Percentiles rank a stretch among this genome's conserved stretches.
These are phyloP conservation scores for Candida golubevii DNA, from an alignment of 805 yeast genomes.

Conservation along the genomic window DNA sequence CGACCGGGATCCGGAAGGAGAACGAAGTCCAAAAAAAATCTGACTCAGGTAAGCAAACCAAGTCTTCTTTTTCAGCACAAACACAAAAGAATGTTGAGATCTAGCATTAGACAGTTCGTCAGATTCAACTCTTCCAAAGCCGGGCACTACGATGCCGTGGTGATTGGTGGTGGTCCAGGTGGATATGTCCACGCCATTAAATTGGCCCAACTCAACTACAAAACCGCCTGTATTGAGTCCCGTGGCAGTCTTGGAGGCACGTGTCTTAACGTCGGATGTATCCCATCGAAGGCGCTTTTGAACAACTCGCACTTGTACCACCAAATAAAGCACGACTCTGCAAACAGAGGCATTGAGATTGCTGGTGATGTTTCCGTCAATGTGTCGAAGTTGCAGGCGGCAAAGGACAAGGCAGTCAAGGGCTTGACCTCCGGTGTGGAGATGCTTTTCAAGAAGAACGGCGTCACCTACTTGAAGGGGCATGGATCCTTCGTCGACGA, in stretches of 20 bases:
- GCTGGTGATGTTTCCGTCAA: constrained; percentile 68
- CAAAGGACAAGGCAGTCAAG: constrained; percentile 86
- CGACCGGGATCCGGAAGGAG: constrained; percentile 7
- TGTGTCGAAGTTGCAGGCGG: constrained; percentile 76
- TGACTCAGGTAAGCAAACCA: neutral
- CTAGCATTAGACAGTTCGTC: constrained; percentile 30
- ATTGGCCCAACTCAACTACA: constrained; percentile 92
- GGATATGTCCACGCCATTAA: constrained; percentile 99
- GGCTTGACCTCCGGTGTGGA: constrained; percentile 94
- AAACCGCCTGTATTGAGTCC: constrained; percentile 96
- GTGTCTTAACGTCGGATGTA: constrained; percentile 97
- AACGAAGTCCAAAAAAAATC: constrained; percentile 3
- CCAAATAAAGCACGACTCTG: constrained; percentile 79
- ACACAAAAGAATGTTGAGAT: constrained; percentile 17
- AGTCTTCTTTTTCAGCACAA: neutral
- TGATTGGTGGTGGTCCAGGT: constrained; percentile 99
- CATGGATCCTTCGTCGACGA: constrained; percentile 83
- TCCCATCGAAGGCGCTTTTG: constrained; percentile 92
- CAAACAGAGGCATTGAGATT: constrained; percentile 86
- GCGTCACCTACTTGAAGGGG: constrained; percentile 93
- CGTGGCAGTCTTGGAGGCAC: constrained; percentile 98
- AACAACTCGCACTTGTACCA: constrained; percentile 94
- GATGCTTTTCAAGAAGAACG: constrained; percentile 90
- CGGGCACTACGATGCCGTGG: constrained; percentile 79
- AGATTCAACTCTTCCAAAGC: constrained; percentile 42